A percentile compares a stretch with the other conserved stretches of the same genome.
phyloP scores from a whole-genome alignment of 495 filamentous ascomycete genomes.

The Aspergillus homomorphus region DNA sequence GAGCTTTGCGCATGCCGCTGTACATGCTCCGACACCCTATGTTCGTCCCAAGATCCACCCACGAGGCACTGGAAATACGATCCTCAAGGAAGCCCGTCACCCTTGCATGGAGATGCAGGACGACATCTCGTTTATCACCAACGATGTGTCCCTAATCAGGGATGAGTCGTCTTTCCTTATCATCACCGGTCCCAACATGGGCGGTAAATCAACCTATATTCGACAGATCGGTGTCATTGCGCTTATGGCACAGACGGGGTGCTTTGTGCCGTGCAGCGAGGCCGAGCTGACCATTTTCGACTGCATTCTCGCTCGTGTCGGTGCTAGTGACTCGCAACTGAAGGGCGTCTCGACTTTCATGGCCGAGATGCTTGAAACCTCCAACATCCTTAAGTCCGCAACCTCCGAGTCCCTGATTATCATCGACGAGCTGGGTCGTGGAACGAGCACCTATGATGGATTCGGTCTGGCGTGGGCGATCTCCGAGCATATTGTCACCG shows the following conservation, averaged over 20 bases:
- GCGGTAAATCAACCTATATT: constrained; percentile 98
- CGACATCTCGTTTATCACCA: constrained; percentile 97
- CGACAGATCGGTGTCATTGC: constrained; percentile 97
- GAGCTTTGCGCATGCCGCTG: constrained; percentile 88
- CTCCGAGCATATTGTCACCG: constrained; percentile 92
- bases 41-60: constrained; percentile 89
- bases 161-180: constrained; percentile 87
- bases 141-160: constrained; percentile 83
- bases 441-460: constrained; percentile 97
- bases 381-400: constrained; percentile 96
- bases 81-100: constrained; percentile 90
- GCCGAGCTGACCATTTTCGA: constrained; percentile 96
- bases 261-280: constrained; percentile 89
- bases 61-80: constrained; percentile 83
- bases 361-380: constrained; percentile 99
- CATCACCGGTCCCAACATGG: constrained; percentile 99
- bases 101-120: constrained; percentile 99
- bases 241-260: constrained; percentile 95
- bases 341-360: constrained; percentile 99
- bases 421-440: constrained; percentile 97
- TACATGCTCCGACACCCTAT: constrained; percentile 90
- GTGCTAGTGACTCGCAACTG: constrained; percentile 90
- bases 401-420: constrained; percentile 94
- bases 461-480: constrained; percentile 99
- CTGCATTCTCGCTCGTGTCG: constrained; percentile 94